These are phyloP conservation scores for Pestalotiopsis sp. DNA, from an alignment of 2,329 filamentous ascomycete genomes.

Conservation along the genomic window DNA sequence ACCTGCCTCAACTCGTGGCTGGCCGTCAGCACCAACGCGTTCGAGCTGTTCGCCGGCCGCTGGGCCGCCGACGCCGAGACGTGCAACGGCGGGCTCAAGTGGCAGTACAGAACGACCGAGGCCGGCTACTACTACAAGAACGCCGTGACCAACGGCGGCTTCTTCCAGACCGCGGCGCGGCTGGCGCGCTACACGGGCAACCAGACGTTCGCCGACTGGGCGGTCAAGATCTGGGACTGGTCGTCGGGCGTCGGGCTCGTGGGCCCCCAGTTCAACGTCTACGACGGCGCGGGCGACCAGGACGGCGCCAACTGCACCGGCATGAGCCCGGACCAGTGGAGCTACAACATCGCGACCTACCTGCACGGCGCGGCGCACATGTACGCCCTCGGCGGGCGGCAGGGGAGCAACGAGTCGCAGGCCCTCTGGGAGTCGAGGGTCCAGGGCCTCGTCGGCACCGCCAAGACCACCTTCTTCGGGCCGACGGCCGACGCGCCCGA, in stretches of 20 bases:
- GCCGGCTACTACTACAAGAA: slow-evolving; percentile 48
- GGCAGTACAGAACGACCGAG: slow-evolving; percentile 62
- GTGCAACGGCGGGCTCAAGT: slow-evolving; percentile 59
- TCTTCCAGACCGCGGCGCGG: slow-evolving; percentile 46
- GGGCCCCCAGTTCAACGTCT: slow-evolving; percentile 35
- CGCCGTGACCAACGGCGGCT: slow-evolving; percentile 36
- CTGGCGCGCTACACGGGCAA: slow-evolving; percentile 61
- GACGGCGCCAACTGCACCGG: slow-evolving; percentile 29
- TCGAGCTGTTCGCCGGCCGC: slow-evolving; percentile 49
- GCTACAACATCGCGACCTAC: slow-evolving; percentile 44
- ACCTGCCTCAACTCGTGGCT: slow-evolving; percentile 44
- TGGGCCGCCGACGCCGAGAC: slow-evolving; percentile 53
- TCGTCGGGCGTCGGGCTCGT: slow-evolving; percentile 39
- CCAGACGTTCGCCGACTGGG: slow-evolving; percentile 59
- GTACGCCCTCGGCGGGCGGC: slow-evolving; percentile 41
- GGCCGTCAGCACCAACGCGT: slow-evolving; percentile 54
- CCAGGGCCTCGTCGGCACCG: slow-evolving; percentile 34
- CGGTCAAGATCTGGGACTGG: slow-evolving; percentile 55
- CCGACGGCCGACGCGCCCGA: slow-evolving; percentile 23
- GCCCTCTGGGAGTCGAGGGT: slow-evolving; percentile 34
- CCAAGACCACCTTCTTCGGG: slow-evolving; percentile 27
- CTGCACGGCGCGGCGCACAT: slow-evolving; percentile 42
- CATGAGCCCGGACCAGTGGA: slow-evolving; percentile 38
- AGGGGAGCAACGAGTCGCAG: background rate
- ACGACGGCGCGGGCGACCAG: slow-evolving; percentile 38